phyloP scores from a whole-genome alignment of 2,329 filamentous ascomycete species.

The Fusarium napiforme region DNA sequence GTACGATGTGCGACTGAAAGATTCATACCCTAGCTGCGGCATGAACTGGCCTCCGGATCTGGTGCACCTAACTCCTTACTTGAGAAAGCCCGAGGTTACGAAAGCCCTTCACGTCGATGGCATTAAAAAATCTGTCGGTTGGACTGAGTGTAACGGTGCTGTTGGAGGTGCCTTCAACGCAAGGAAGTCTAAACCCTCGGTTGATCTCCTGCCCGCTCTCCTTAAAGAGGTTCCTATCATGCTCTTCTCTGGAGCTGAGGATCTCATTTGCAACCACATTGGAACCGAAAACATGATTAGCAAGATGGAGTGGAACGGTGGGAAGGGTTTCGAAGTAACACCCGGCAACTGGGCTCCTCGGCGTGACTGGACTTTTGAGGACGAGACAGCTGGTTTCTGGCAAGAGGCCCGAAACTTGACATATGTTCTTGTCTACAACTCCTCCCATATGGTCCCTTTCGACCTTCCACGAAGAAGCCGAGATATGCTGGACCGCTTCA shows the following conservation, averaged over 20 bases:
- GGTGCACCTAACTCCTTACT: conserved; percentile 79
- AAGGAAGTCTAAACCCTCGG: conserved; percentile 75
- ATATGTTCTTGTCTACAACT: conserved; percentile 94
- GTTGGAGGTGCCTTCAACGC: conserved; percentile 79
- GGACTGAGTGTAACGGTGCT: conserved; percentile 87
- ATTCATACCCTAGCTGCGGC: conserved; percentile 84
- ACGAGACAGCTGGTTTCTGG: conserved; percentile 87
- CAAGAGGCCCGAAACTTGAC: conserved; percentile 95
- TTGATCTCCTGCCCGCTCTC: conserved; percentile 80
- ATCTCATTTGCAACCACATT: conserved; percentile 96
- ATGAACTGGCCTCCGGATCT: conserved; percentile 99
- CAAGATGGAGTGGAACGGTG: conserved; percentile 91
- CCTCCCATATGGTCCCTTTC: conserved; percentile 98
- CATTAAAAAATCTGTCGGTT: conserved; percentile 81
- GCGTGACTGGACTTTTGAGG: conserved; percentile 93
- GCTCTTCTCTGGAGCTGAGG: conserved; percentile 92
- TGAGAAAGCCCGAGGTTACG: conserved; percentile 82
- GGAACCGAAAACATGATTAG: conserved; percentile 92
- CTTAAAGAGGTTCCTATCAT: conserved; percentile 81
- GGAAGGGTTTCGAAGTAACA: conserved; percentile 87
- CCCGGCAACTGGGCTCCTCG: conserved; percentile 93
- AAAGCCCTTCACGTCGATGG: conserved; percentile 83
- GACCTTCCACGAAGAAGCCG: conserved; percentile 86
- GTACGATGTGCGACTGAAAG: conserved; percentile 92
- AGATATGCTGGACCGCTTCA: conserved; percentile 98